Evolutionary conservation across 768 basidiomycete species (phyloP).

Genomic region (Leccinum fibrillosum): DNA sequence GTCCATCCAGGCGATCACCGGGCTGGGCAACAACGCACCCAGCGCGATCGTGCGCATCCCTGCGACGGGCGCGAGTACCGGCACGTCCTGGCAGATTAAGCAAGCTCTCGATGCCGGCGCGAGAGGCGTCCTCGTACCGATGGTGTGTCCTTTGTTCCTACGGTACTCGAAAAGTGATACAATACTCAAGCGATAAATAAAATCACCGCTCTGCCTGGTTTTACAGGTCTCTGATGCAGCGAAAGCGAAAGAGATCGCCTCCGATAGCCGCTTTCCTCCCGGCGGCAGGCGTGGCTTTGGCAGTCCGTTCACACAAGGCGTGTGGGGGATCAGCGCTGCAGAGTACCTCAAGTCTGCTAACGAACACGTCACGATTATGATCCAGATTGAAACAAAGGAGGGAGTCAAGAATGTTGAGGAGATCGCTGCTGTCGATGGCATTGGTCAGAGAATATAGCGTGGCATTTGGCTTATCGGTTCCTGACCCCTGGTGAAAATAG

Average conservation of each 20-base stretch:
- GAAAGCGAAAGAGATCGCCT: conserved; percentile 54
- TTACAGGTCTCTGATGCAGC: conserved; percentile 49
- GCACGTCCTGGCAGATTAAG: conserved; percentile 71
- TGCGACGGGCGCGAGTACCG: conserved; percentile 53
- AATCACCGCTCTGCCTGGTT: too few species aligned
- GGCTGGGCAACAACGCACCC: conserved; percentile 40
- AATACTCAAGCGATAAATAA: neutral
- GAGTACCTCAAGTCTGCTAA: conserved; percentile 60
- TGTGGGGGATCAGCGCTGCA: conserved; percentile 48
- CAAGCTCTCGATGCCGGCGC: conserved; percentile 68
- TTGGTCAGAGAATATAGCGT: conserved; percentile 40
- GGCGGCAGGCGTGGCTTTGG: conserved; percentile 62
- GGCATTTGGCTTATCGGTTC: too few species aligned
- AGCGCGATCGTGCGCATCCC: conserved; percentile 61
- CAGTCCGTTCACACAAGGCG: conserved; percentile 56
- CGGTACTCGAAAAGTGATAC: too few species aligned
- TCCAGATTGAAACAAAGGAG: conserved; percentile 66
- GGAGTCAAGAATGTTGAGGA: conserved; percentile 56
- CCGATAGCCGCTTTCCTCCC: conserved; percentile 62
- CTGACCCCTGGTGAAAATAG: conserved; percentile 21
- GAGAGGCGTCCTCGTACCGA: conserved; percentile 60
- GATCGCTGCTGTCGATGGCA: conserved; percentile 59
- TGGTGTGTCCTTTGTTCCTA: conserved; percentile 40
- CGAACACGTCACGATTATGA: conserved; percentile 50
- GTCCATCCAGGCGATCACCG: conserved; percentile 50